phyloP scores from a whole-genome alignment of 1,284 basidiomycete species.

The Apiotrichum mycotoxinovorans region DNA sequence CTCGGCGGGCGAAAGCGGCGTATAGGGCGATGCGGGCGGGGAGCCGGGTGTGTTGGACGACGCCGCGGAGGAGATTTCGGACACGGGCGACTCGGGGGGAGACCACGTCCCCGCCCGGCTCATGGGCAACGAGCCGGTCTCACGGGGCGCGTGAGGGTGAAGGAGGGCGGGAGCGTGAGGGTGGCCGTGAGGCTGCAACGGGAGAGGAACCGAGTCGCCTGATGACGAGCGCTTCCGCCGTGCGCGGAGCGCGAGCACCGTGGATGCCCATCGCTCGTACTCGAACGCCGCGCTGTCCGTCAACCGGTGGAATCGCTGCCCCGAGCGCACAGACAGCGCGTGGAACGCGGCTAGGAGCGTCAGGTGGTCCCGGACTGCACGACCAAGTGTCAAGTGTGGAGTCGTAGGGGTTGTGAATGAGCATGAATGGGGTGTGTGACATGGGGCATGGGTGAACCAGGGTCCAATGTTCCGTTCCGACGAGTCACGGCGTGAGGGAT shows the following conservation, averaged over 20 bases:
- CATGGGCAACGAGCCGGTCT: slow-evolving; percentile 2
- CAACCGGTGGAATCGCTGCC: slow-evolving; percentile 10
- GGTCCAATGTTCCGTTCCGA: too few relatives aligned
- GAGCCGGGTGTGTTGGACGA: neutral
- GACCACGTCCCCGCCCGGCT: neutral
- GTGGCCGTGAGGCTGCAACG: neutral
- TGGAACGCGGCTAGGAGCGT: slow-evolving; percentile 22
- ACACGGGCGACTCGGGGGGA: neutral
- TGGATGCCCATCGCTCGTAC: slow-evolving; percentile 22
- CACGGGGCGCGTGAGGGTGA: too few relatives aligned
- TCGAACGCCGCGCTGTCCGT: slow-evolving; percentile 18
- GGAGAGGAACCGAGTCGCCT: neutral
- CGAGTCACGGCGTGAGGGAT: too few relatives aligned
- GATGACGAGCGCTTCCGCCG: neutral
- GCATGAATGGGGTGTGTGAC: neutral
- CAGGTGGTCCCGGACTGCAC: slow-evolving; percentile 25
- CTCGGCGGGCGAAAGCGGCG: slow-evolving; percentile 6
- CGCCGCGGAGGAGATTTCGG: neutral
- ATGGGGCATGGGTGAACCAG: too few relatives aligned
- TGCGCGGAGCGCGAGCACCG: slow-evolving; percentile 9
- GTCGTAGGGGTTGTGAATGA: neutral
- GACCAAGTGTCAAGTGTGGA: neutral
- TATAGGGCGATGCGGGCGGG: neutral
- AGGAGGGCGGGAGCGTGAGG: too few relatives aligned
- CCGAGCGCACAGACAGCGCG: slow-evolving; percentile 2